Base-by-base conservation (phyloP, 2,329 filamentous ascomycete genomes). In the Stromatinia cepivora region DNA sequence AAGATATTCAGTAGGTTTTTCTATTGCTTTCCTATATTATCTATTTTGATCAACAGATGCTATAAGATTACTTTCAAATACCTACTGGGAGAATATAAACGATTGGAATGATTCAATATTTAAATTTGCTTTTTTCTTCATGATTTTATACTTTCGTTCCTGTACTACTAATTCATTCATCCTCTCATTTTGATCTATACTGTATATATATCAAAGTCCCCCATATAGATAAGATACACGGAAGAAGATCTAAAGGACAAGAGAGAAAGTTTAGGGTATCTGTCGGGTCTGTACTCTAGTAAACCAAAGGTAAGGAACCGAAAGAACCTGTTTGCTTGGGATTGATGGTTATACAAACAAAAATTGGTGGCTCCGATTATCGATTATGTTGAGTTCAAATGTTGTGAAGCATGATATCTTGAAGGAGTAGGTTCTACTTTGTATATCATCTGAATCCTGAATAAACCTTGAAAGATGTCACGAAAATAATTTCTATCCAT, bases 371-470 rank as follows among this genome's bases (percentile, higher is more conserved):
- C 25, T 42, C 36, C 56, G 59, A 62, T 36, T 48, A 62, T 62
- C 42, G 58, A 62, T 48, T 50, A 36, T 50, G 45, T 36, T 62
- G 58, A 25, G 58, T 50, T 62, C 28, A 22, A 25, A 25, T 62
- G 58, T 36, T 36, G 58, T 62, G 58, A 48, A 48, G 58, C 58
- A 15, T 48, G 58, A 46, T 31, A 13, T 34, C 34, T 39, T 39
- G 31, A 36, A 7, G 9, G 5, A 36, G 20, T 39, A 1, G 34
- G 13, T 25, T 42, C 10, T 42, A 42, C 39, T 15, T 2, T 42
- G 15, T 17, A 42, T 42, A 20, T 54, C 52, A 22, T 34, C 52
- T 15, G 28, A 31, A 59, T 22, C 9, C 8, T 17, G 25, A 48
- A 46, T 22, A 20, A 34, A 1, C 52, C 8, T 5, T 54, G 52